Evolutionary conservation across 2,329 filamentous ascomycete genomes (phyloP).

Genomic region (Mycosphaerella arachidis): DNA sequence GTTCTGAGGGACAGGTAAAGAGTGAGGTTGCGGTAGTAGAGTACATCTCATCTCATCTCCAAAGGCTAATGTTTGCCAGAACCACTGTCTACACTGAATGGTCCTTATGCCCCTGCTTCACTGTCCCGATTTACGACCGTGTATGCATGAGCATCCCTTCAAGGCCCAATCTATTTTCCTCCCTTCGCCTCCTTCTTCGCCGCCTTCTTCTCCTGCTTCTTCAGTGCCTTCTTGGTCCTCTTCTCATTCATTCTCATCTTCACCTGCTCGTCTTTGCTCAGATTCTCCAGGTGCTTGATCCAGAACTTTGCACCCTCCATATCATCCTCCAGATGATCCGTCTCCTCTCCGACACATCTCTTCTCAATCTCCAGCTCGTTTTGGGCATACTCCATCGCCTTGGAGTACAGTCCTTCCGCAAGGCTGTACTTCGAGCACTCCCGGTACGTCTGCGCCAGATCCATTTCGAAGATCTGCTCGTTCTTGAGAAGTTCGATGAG

Average conservation of each 20-base stretch:
- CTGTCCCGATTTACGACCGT: too few relatives aligned
- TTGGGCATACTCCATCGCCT: constrained; percentile 20
- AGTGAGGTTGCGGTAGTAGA: too few relatives aligned
- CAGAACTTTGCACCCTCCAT: constrained; percentile 10
- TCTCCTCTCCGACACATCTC: constrained; percentile 19
- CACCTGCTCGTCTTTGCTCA: constrained; percentile 6
- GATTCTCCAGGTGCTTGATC: constrained; percentile 10
- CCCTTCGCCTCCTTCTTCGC: constrained; percentile 24
- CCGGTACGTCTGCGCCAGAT: constrained; percentile 20
- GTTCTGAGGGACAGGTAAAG: too few relatives aligned
- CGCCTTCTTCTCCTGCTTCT: constrained; percentile 11
- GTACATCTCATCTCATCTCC: too few relatives aligned
- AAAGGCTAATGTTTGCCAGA: too few relatives aligned
- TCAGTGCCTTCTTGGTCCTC: constrained; percentile 14
- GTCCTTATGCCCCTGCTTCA: too few relatives aligned
- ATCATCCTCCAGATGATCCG: constrained; percentile 6
- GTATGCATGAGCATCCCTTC: neutral
- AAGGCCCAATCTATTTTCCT: neutral
- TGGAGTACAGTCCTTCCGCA: constrained; percentile 8
- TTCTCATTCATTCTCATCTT: constrained; percentile 9
- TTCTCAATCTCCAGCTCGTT: constrained; percentile 22
- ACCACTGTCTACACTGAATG: too few relatives aligned
- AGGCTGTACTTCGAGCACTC: constrained; percentile 18
- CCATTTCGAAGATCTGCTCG: constrained; percentile 21
- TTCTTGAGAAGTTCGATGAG: constrained; percentile 17